Evolutionary conservation across 1,139 yeast species (phyloP).

Genomic region (Wickerhamiella infanticola): DNA sequence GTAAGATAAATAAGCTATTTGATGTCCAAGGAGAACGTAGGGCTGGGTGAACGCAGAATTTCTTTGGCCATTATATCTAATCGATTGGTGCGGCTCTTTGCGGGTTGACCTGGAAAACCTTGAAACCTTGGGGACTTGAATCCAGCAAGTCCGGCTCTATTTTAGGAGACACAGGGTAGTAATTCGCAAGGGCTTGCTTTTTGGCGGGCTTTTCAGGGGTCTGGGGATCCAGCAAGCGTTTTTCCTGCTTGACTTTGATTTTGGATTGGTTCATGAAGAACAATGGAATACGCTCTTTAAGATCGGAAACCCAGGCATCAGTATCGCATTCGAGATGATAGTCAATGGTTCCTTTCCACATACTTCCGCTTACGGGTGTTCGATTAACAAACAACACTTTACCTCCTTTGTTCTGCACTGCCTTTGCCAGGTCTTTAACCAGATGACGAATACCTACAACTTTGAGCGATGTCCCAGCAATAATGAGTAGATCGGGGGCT

Average conservation of each 20-base stretch:
- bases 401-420: conserved; percentile 44
- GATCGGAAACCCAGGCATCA: conserved; percentile 54
- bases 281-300: conserved; percentile 39
- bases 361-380: conserved; percentile 29
- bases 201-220: not conserved
- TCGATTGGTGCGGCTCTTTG: not conserved
- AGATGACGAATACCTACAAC: conserved; percentile 59
- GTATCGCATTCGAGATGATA: conserved; percentile 69
- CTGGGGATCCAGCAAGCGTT: not conserved
- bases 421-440: conserved; percentile 42
- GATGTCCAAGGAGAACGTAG: not conserved
- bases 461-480: conserved; percentile 63
- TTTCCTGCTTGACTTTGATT: conserved; percentile 8
- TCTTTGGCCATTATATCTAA: not conserved
- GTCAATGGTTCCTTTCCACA: conserved; percentile 47
- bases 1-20: too few species aligned
- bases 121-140: not conserved
- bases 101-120: not conserved
- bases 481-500: conserved; percentile 48
- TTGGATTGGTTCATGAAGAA: conserved; percentile 26
- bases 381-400: conserved; percentile 49
- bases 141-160: not conserved
- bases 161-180: not conserved
- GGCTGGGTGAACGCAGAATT: not conserved
- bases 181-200: not conserved